phyloP scores from a whole-genome alignment of 192 early-diverging fungal species.

The Spizellomyces punctatus region DNA sequence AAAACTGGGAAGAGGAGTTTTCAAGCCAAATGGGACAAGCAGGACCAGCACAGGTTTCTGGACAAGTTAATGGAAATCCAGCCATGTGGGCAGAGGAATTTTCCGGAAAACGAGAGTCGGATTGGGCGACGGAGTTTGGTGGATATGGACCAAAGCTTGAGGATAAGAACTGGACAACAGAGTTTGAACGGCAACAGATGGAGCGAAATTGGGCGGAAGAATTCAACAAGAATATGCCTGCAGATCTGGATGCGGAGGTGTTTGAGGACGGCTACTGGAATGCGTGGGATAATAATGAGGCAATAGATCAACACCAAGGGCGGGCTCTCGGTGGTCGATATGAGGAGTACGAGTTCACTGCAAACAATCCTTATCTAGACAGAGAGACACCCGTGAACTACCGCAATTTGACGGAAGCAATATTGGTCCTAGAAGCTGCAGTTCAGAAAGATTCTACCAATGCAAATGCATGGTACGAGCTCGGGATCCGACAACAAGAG shows the following conservation, averaged over 20 bases:
- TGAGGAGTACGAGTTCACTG: conserved; percentile 70
- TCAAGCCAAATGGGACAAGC: neutral
- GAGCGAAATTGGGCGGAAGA: neutral
- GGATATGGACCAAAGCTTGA: conserved; percentile 12
- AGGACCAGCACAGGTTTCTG: too few relatives aligned
- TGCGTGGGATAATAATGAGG: conserved; percentile 26
- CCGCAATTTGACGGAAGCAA: conserved; percentile 78
- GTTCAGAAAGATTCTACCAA: conserved; percentile 79
- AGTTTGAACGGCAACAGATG: neutral
- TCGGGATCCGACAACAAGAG: conserved; percentile 93
- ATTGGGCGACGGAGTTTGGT: conserved; percentile 38
- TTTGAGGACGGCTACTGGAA: conserved; percentile 18
- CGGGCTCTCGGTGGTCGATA: conserved; percentile 10
- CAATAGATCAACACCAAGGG: conserved; percentile 1
- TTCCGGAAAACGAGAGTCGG: conserved; percentile 8
- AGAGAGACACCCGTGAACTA: conserved; percentile 10
- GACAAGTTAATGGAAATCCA: conserved; percentile 34
- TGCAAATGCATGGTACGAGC: conserved; percentile 79
- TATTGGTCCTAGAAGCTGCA: conserved; percentile 88
- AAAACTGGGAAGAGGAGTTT: conserved; percentile 72
- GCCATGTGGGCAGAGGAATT: conserved; percentile 45
- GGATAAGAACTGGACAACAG: conserved; percentile 23
- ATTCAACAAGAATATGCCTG: conserved; percentile 18
- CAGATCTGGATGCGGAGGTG: neutral
- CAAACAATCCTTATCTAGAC: conserved; percentile 71